phyloP scores from a whole-genome alignment of 2,329 filamentous ascomycete genomes.

The Zymoseptoria brevis region DNA sequence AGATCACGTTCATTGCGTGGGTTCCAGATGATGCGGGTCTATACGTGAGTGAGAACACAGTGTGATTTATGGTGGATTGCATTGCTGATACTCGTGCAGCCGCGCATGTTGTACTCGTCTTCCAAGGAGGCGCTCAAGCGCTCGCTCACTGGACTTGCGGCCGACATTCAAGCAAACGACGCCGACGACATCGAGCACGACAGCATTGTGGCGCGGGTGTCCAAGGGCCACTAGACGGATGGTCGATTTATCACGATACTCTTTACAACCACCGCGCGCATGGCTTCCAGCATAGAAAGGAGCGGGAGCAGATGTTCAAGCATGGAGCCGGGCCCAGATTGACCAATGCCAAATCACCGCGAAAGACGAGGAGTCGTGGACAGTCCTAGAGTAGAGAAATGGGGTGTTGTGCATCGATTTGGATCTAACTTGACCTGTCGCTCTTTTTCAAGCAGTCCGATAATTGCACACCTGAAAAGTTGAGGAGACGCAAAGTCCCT shows the following conservation, averaged over 20 bases:
- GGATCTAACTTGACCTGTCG: neutral
- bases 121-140: conserved; percentile 78
- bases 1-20: conserved; percentile 73
- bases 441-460: neutral
- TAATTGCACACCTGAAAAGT: neutral
- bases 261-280: neutral
- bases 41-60: conserved; percentile 51
- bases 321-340: neutral
- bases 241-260: neutral
- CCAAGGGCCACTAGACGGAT: conserved; percentile 42
- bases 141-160: conserved; percentile 64
- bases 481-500: neutral
- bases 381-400: neutral
- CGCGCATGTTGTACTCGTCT: conserved; percentile 85
- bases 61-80: neutral
- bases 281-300: neutral
- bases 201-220: conserved; percentile 50
- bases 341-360: neutral
- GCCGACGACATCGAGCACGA: conserved; percentile 73
- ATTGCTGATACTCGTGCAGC: conserved; percentile 38
- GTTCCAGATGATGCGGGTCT: conserved; percentile 72
- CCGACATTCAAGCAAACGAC: conserved; percentile 79
- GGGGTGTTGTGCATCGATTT: neutral
- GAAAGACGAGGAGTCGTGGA: neutral
- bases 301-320: neutral